A percentile compares a stretch with the other conserved stretches of the same genome.
These are phyloP conservation scores for Isabelozyma gotoi DNA, from an alignment of 805 yeast species.

Conservation along the genomic window DNA sequence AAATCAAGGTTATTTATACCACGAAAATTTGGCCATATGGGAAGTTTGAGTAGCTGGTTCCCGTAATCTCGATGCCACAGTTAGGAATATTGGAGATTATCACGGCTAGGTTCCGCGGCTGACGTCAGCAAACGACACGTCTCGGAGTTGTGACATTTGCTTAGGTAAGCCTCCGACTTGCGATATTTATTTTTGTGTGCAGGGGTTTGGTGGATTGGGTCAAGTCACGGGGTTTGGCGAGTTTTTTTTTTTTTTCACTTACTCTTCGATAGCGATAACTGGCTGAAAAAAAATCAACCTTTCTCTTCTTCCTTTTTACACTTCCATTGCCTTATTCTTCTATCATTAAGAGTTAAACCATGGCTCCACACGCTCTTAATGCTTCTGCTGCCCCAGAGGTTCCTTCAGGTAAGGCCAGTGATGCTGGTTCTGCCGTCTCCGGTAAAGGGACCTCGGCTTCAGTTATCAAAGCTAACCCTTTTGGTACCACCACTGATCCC, in stretches of 20 bases:
- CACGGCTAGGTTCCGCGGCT: too few species aligned
- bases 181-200: not conserved
- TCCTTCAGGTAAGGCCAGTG: conserved; percentile 2
- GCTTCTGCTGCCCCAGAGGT: not conserved
- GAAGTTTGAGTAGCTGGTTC: too few species aligned
- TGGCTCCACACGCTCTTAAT: conserved; percentile 15
- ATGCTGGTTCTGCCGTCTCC: not conserved
- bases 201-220: not conserved
- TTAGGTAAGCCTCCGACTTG: not conserved
- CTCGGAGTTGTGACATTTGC: too few species aligned
- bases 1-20: not conserved
- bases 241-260: too few species aligned
- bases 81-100: too few species aligned
- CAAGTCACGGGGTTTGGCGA: not conserved
- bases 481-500: conserved; percentile 63
- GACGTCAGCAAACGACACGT: not conserved
- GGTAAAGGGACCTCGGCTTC: conserved; percentile 1
- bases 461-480: conserved; percentile 39
- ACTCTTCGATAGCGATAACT: not conserved
- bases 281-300: not conserved
- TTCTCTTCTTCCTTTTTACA: not conserved
- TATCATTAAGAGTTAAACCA: not conserved
- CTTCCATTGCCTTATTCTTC: not conserved
- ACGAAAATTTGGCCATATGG: not conserved
- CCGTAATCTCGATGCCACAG: not conserved